Base-by-base conservation (phyloP, 768 basidiomycete genomes). In the Postia placenta region DNA sequence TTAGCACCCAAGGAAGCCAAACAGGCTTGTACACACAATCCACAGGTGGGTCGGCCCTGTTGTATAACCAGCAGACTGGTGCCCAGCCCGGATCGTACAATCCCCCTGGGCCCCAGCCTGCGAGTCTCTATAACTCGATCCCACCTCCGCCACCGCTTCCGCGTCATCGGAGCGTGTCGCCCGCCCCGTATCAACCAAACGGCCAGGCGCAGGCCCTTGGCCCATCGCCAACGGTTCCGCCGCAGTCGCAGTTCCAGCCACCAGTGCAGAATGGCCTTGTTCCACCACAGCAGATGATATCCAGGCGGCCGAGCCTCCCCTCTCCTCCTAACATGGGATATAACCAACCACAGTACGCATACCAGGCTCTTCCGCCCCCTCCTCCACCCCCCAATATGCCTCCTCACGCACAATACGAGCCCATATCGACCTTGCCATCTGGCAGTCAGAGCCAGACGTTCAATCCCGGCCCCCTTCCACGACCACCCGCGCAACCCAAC, bases 271-370 rank as follows among this genome's bases (percentile, higher is more conserved):
- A n/a, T 1, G 41, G 50, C 28, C 37, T 46, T 23, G 53, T 45
- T 14, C 43, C 56, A 2, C 47, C 36, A 36, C 39, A 17, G 15
- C 48, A 50, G 33, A 26, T 12, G 9, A 9, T 40, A 1, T 43
- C 71, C n/a, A 65, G 76, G 42, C 73, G 71, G 30, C 69, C 75
- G 6, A 72, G 74, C 55, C 67, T 84, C 2, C 69, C 69, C 11
- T 63, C 65, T 0, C 67, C 64, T 0, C 69, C 71, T 17, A 56
- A 66, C 28, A 57, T 64, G 17, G 63, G 63, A 25, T 58, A 66
- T 30, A 58, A 60, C 22, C 57, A 47, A 24, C 36, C 46, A 5
- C 52, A 49, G 47, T 47, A 53, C 42, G 54, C 49, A 19, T 51
- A 27, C 51, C 55, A 51, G 43, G 51, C 53, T 11, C 41, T 60